Conservation (phyloP, 495 filamentous ascomycete genomes). For the Annulohypoxylon moriforme region DNA sequence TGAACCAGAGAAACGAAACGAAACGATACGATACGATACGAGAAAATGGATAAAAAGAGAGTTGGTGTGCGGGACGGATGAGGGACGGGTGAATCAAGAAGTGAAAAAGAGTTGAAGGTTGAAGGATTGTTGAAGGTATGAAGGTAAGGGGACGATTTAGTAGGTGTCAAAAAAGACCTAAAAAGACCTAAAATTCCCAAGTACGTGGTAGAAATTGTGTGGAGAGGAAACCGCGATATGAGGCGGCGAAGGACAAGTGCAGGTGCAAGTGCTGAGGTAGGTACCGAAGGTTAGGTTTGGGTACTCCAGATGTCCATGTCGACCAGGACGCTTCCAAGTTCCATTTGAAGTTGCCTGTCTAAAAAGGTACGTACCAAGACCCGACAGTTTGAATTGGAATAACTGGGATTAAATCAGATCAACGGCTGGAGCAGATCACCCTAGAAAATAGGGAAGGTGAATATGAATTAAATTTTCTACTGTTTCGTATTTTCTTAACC, state of each 20-base stretch:
- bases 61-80: background rate
- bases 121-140: background rate
- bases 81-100: background rate
- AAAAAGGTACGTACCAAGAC: background rate
- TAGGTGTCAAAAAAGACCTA: background rate
- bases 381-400: background rate
- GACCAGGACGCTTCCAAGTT: no score
- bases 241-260: slow-evolving; percentile 25
- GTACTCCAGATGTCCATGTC: background rate
- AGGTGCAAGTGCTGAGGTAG: background rate
- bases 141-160: background rate
- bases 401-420: background rate
- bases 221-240: slow-evolving; percentile 4
- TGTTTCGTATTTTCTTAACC: slow-evolving; percentile 5
- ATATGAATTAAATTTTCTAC: background rate
- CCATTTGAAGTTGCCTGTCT: background rate
- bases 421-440: background rate
- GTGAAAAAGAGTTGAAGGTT: background rate
- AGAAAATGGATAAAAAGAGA: background rate
- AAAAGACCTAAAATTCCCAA: slow-evolving; percentile 2
- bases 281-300: background rate
- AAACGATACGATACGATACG: background rate
- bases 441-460: background rate
- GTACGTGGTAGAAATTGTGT: background rate
- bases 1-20: background rate